Conservation (phyloP, 2,329 filamentous ascomycete species). For the Volutella citrinella region DNA sequence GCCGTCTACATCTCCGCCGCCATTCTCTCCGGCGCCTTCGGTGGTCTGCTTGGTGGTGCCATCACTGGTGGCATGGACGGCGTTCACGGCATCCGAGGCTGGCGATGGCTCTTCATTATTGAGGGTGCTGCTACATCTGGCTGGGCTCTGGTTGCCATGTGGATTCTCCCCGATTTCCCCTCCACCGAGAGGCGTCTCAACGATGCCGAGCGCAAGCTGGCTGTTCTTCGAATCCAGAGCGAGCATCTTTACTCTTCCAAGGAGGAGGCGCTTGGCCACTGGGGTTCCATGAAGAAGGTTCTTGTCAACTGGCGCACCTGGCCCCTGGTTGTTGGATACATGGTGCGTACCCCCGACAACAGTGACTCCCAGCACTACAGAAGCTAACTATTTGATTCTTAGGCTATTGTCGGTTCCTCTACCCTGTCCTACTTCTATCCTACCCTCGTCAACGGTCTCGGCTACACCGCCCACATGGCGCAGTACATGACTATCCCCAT, state of each 20-base stretch:
- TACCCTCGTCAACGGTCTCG: constrained; percentile 30
- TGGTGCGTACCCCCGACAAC: constrained; percentile 13
- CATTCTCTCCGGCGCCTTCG: constrained; percentile 65
- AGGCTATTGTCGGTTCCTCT: constrained; percentile 30
- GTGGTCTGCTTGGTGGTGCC: constrained; percentile 58
- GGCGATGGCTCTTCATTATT: constrained; percentile 52
- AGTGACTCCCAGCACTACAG: no score
- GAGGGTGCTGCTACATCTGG: constrained; percentile 61
- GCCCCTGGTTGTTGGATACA: constrained; percentile 19
- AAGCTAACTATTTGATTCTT: constrained; percentile 2
- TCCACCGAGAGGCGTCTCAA: constrained; percentile 54
- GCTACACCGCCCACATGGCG: constrained; percentile 27
- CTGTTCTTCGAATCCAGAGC: constrained; percentile 56
- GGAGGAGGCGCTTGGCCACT: constrained; percentile 48
- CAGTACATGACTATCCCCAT: constrained; percentile 42
- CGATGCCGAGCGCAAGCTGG: constrained; percentile 57
- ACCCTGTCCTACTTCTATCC: constrained; percentile 33
- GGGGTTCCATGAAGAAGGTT: constrained; percentile 9
- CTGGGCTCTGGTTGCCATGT: constrained; percentile 58
- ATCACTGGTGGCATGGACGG: constrained; percentile 55
- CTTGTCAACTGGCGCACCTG: constrained; percentile 16
- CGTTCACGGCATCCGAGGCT: constrained; percentile 44
- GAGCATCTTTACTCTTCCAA: constrained; percentile 61
- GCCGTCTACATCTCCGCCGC: constrained; percentile 72
- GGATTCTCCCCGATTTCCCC: constrained; percentile 68